phyloP scores from a whole-genome alignment of 2,329 filamentous ascomycete species.

The Xylaria arbuscula region DNA sequence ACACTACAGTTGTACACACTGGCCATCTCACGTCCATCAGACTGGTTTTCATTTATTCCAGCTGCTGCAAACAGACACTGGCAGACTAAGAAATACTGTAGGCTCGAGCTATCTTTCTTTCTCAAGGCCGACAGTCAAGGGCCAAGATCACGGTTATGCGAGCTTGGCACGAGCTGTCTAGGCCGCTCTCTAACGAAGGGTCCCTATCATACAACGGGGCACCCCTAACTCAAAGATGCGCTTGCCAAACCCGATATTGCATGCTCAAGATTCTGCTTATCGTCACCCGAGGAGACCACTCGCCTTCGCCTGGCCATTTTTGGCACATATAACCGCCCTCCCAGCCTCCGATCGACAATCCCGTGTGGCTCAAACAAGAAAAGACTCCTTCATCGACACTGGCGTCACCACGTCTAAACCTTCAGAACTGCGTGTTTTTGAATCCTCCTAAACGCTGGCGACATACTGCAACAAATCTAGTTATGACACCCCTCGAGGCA shows the following conservation, averaged over 20 bases:
- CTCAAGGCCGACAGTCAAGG: slow-evolving; percentile 26
- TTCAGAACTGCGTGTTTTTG: slow-evolving; percentile 38
- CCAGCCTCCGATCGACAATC: slow-evolving; percentile 32
- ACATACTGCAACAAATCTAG: slow-evolving; percentile 35
- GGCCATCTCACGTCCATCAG: background rate
- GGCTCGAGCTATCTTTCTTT: slow-evolving; percentile 29
- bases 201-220: slow-evolving; percentile 31
- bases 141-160: slow-evolving; percentile 25
- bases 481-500: slow-evolving; percentile 16
- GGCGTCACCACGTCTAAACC: slow-evolving; percentile 43
- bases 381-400: slow-evolving; percentile 42
- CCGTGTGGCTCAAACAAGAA: slow-evolving; percentile 42
- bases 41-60: slow-evolving; percentile 22
- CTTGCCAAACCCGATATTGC: slow-evolving; percentile 28
- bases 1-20: background rate
- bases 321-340: slow-evolving; percentile 29
- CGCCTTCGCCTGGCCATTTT: slow-evolving; percentile 25
- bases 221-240: slow-evolving; percentile 25
- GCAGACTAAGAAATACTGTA: slow-evolving; percentile 29
- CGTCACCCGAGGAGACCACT: slow-evolving; percentile 25
- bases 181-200: slow-evolving; percentile 26
- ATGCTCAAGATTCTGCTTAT: slow-evolving; percentile 29
- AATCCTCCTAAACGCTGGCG: slow-evolving; percentile 38
- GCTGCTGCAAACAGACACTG: slow-evolving; percentile 25
- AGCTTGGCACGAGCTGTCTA: slow-evolving; percentile 29